Evolutionary conservation across 805 yeast species (phyloP), one percentile per base, ranked within the genome.

Genomic region (Cyberlindnera subsufficiens): DNA sequence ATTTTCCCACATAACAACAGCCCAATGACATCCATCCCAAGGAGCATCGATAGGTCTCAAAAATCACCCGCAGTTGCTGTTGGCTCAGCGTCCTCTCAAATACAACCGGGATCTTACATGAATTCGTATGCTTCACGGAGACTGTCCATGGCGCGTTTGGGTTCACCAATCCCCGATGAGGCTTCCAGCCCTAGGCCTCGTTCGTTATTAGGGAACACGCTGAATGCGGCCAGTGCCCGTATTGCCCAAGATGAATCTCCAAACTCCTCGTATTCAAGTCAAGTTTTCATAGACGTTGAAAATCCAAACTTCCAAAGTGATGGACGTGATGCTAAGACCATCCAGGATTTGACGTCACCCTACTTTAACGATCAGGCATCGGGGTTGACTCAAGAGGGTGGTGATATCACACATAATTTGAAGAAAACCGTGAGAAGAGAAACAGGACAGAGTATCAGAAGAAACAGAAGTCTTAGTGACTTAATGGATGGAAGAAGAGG

Each of bases 401-500:
- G 55, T 15, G 60, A 56, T 32, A 56, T 56, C 39, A 49, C 54
- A 7, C 58, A 54, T 39, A n/a, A 45, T 7, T 35, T 52, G 33
- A 49, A 51, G 40, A 53, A 43, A 38, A 39, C 32, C 42, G 43
- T 39, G 18, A 37, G 41, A 16, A 35, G 39, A 14, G 37, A 32
- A 30, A 40, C 42, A 17, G 39, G 42, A 0, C 32, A 49, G 2
- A n/a, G 44, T 3, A 15, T 52, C 20, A 54, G 52, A 35, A 47
- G 42, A 35, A 42, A 49, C 0, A 46, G 53, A 30, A 56, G 61
- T 2, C 39, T 51, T 8, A 41, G 59, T 1, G 51, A 51, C 38
- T 18, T 58, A 39, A 18, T 52, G 18, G 44, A 56, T 5, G 55
- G 55, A 9, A 67, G 89, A 53, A 65, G 86, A 38, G 78, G 77